These are phyloP conservation scores for Claviceps paspali DNA, from an alignment of 2,329 filamentous ascomycete species.

Conservation along the genomic window DNA sequence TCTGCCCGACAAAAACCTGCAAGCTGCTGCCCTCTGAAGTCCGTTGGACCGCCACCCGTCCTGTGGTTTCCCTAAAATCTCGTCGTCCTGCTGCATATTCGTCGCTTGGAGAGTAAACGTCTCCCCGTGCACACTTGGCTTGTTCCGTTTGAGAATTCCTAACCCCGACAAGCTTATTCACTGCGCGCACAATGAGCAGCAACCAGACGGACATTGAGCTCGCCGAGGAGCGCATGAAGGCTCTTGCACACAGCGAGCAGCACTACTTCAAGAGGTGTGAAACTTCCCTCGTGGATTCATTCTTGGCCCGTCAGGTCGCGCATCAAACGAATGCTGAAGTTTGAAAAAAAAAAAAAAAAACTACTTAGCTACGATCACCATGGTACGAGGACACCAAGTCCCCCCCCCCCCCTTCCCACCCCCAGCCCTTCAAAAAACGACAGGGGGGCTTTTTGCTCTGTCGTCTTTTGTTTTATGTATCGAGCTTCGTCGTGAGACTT, in stretches of 20 bases:
- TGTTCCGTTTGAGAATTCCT: neutral
- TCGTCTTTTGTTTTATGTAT: neutral
- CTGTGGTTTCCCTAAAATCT: too few relatives aligned
- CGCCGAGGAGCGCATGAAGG: slow-evolving; percentile 48
- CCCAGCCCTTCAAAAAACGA: too few relatives aligned
- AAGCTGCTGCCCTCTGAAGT: neutral
- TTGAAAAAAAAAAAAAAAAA: too few relatives aligned
- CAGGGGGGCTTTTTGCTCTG: slow-evolving; percentile 17
- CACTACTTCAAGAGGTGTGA: slow-evolving; percentile 95
- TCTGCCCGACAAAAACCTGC: slow-evolving; percentile 16
- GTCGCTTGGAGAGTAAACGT: too few relatives aligned
- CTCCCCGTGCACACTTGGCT: neutral
- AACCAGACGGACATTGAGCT: slow-evolving; percentile 43
- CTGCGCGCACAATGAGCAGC: slow-evolving; percentile 25
- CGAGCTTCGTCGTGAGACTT: neutral
- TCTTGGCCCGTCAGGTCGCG: too few relatives aligned
- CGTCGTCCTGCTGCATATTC: slow-evolving; percentile 1
- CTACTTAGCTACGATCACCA: slow-evolving; percentile 81
- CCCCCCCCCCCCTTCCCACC: too few relatives aligned
- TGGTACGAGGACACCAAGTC: slow-evolving; percentile 53
- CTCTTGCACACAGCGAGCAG: slow-evolving; percentile 86
- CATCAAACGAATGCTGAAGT: too few relatives aligned
- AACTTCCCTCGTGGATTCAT: neutral
- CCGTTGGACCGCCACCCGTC: neutral
- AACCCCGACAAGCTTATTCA: too few relatives aligned